phyloP scores from a whole-genome alignment of 352 stramenopile species.

The Phytophthora sp. region DNA sequence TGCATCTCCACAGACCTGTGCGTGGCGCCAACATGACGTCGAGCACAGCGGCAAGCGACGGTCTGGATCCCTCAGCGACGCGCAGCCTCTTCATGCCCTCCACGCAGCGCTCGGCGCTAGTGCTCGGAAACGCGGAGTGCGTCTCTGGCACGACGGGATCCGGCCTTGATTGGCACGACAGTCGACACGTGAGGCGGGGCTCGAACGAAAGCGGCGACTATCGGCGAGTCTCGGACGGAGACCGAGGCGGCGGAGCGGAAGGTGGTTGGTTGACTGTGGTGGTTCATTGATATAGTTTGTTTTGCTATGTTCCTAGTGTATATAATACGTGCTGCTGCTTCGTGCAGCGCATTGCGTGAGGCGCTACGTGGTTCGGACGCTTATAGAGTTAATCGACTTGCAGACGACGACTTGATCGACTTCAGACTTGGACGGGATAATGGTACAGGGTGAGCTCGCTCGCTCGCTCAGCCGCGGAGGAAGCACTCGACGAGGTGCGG shows the following conservation, averaged over 20 bases:
- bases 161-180: no score
- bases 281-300: slow-evolving; percentile 7
- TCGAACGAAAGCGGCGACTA: background rate
- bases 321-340: no score
- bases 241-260: background rate
- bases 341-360: background rate
- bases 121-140: background rate
- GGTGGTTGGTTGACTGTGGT: background rate
- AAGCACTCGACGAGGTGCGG: slow-evolving; percentile 50
- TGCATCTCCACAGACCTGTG: slow-evolving; percentile 4
- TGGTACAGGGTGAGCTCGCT: background rate
- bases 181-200: background rate
- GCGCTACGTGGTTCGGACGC: slow-evolving; percentile 1
- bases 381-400: slow-evolving; percentile 23
- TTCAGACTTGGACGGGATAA: background rate
- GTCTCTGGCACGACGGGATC: slow-evolving; percentile 1
- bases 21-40: slow-evolving; percentile 16
- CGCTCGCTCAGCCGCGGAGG: slow-evolving; percentile 21
- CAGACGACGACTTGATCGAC: background rate
- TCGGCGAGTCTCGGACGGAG: no score
- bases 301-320: slow-evolving; percentile 1
- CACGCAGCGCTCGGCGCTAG: background rate
- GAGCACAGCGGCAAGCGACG: slow-evolving; percentile 14
- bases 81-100: slow-evolving; percentile 35
- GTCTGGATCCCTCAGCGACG: background rate